Evolutionary conservation across 2,329 filamentous ascomycete genomes (phyloP), one percentile per base, ranked within the genome.

Genomic region (Talaromyces sp.): DNA sequence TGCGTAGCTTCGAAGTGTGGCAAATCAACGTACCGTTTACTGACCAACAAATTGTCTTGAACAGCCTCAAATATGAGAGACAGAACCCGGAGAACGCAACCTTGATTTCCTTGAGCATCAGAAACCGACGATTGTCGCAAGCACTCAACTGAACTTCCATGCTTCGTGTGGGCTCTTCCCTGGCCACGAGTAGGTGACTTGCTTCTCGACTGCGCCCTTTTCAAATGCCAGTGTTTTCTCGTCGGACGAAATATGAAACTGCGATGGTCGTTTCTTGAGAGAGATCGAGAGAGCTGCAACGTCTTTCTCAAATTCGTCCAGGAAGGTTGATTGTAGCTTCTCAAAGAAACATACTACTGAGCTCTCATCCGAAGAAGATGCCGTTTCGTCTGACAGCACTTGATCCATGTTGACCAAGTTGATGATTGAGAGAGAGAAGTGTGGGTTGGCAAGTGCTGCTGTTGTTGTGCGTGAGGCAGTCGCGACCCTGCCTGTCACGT

Each of bases 121-220:
- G 24, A 52, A 57, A 26, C 11, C 24, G 14, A 19, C 19, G 56
- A 17, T 31, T 26, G 8, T 10, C 19, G 31, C 26, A 14, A 9
- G 29, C 46, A 19, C 69, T n/a, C 43, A 70, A 76, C 73, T 70
- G 59, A 74, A 75, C 66, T 80, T 80, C 83, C 83, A 85, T 14
- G 83, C 83, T 68, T 87, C 85, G 59, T 81, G 75, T 3, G 73
- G 73, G 56, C 75, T 81, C 60, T 74, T 81, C 14, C 83, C 85
- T 12, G 85, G 85, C 69, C 84, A 87, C 24, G 70, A 78, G 59
- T 79, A 79, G n/a, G 68, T 74, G n/a, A 64, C 65, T 26, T 58
- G 35, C 31, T 59, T 63, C 5, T 69, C 65, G 35, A 63, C 52
- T 31, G 21, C 11, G 7, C 24, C 3, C 19, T 24, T 12, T 35